phyloP scores from a whole-genome alignment of 202 grass and related monocot species.

The Schoenoplectus triqueter region DNA sequence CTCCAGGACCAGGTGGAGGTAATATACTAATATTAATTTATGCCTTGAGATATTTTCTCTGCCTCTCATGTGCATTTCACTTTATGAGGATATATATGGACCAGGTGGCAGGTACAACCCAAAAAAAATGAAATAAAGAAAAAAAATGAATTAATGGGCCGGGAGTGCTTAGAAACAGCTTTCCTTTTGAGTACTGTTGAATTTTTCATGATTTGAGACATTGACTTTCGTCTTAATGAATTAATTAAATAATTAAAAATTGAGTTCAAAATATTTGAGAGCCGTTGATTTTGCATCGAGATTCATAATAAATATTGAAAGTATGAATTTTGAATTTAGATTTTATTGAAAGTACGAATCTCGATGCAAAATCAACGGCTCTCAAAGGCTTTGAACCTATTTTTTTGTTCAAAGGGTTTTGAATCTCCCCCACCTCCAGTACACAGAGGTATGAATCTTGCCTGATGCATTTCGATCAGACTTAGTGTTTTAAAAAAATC shows the following conservation, averaged over 20 bases:
- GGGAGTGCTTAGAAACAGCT: not conserved
- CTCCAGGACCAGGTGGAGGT: constrained; percentile 98
- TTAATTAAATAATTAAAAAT: not conserved
- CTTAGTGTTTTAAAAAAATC: too few relatives aligned
- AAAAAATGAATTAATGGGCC: not conserved
- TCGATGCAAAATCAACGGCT: too few relatives aligned
- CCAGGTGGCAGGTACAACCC: not conserved
- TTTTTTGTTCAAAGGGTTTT: too few relatives aligned
- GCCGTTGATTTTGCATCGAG: too few relatives aligned
- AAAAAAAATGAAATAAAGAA: not conserved
- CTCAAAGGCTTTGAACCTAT: too few relatives aligned
- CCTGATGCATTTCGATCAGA: too few relatives aligned
- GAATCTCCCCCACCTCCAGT: too few relatives aligned
- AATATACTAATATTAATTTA: not conserved
- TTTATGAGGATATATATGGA: not conserved
- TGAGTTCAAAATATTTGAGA: too few relatives aligned
- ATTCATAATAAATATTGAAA: too few relatives aligned
- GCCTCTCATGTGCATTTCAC: constrained; percentile 19
- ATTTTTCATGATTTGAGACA: constrained; percentile 28
- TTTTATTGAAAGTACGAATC: too few relatives aligned
- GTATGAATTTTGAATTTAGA: too few relatives aligned
- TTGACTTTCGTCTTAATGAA: not conserved
- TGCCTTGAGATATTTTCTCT: not conserved
- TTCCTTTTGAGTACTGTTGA: constrained; percentile 29
- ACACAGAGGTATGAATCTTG: too few relatives aligned